Base-by-base conservation (phyloP, 352 stramenopile species). In the Globisporangium paddicum region DNA sequence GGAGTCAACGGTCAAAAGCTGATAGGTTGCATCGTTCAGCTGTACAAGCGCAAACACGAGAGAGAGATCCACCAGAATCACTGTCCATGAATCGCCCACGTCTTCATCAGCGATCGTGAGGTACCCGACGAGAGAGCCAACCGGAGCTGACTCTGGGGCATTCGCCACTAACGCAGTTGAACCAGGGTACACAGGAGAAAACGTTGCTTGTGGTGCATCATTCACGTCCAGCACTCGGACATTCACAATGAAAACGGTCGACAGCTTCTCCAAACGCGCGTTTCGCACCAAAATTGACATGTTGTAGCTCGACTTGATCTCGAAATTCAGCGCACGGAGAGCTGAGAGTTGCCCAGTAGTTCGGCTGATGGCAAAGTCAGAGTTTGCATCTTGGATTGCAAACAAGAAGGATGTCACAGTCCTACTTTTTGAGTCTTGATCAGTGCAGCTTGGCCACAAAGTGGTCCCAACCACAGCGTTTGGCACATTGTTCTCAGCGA, bases 361-460 rank as follows among this genome's bases (percentile, higher is more conserved):
- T 2, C 63, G 46, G 53, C 38, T 68, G 16, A 77, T 60, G 5
- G 32, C 26, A 42, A 73, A 73, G 55, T 50, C 35, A 38, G 62
- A 9, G 53, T 26, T 30, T 5, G 53, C 14, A 40, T 44, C 53
- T 19, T 60, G 53, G 11, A 60, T 72, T 45, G 82, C 74, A 60
- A 87, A 87, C 14, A 64, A 5, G 21, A 82, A 85, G 13, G 55
- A 55, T 0, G 48, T 61, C 0, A 46, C 41, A 40, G 48, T 59
- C 1, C 63, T 56, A 16, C 55, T 67, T 10, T 64, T 62, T 7
- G 66, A 69, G 34, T 87, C 77, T 64, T 73, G 65, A 21, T 87
- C 75, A 16, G 60, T 68, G 40, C 77, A 87, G 9, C 34, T 64
- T 41, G 65, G 77, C 69, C 68, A 79, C 8, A 85, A 38, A 19